A percentile compares a stretch with the other conserved stretches of the same genome.
Evolutionary conservation across 176 grass and related monocot species (phyloP).

Genomic region (Poa pratensis): DNA sequence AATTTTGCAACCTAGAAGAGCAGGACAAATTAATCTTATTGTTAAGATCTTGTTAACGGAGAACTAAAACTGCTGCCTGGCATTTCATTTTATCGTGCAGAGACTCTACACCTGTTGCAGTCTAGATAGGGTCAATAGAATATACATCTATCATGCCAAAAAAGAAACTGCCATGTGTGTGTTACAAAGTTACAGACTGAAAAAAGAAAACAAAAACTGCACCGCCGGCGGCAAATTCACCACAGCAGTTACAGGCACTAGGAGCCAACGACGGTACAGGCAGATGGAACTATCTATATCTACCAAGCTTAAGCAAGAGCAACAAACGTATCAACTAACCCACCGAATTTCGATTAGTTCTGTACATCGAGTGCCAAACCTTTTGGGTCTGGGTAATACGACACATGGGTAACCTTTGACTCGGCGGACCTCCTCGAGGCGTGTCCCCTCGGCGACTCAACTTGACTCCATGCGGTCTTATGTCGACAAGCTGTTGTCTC

Average conservation of each 20-base stretch:
- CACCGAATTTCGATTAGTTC: not conserved
- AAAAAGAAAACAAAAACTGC: not conserved
- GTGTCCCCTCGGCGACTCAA: no score
- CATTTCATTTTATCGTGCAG: not conserved
- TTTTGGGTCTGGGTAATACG: conserved; percentile 22
- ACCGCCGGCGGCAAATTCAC: not conserved
- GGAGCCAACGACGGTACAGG: not conserved
- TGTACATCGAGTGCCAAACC: not conserved
- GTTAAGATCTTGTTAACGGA: not conserved
- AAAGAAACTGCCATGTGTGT: no score
- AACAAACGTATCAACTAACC: not conserved
- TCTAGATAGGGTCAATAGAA: not conserved
- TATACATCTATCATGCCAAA: not conserved
- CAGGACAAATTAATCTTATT: not conserved
- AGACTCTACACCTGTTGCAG: not conserved
- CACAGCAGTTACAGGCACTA: not conserved
- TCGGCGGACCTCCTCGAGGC: not conserved
- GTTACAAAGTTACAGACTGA: not conserved
- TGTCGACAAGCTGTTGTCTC: conserved; percentile 28
- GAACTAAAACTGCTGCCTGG: not conserved
- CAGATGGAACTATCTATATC: not conserved
- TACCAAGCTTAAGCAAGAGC: no score
- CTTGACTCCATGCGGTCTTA: not conserved
- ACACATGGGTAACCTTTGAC: not conserved
- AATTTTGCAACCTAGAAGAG: not conserved